Conservation (phyloP, 2,329 filamentous ascomycete genomes). For the Epichloe aotearoae region DNA sequence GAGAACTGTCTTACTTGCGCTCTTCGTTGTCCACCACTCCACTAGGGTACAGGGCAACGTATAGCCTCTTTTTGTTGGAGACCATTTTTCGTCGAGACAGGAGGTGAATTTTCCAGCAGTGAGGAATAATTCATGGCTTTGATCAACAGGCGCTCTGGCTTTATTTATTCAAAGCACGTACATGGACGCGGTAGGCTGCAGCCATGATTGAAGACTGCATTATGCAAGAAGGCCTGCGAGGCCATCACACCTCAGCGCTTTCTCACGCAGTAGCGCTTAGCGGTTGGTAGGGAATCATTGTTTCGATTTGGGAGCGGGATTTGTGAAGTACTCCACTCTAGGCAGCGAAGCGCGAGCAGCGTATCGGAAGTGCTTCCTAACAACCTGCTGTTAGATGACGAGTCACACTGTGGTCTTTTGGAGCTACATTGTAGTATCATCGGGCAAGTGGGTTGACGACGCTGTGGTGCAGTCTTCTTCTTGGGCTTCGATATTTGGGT, state of each 20-base stretch:
- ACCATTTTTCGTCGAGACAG: conserved; percentile 5
- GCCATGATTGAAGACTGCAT: neutral
- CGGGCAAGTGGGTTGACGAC: too few relatives aligned
- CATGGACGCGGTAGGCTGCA: neutral
- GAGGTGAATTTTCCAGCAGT: neutral
- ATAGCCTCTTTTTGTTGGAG: conserved; percentile 18
- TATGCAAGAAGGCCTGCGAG: too few relatives aligned
- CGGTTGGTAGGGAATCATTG: too few relatives aligned
- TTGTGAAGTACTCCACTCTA: neutral
- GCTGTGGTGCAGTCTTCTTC: too few relatives aligned
- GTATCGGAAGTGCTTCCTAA: neutral
- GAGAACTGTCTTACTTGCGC: conserved; percentile 9
- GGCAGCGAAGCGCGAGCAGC: neutral
- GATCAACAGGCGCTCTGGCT: neutral
- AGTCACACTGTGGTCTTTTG: too few relatives aligned
- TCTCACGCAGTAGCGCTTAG: too few relatives aligned
- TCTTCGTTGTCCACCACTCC: conserved; percentile 12
- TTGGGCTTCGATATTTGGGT: too few relatives aligned
- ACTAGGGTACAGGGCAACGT: conserved; percentile 19
- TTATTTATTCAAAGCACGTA: neutral
- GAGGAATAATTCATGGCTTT: neutral
- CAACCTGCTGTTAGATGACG: too few relatives aligned
- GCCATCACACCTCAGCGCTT: too few relatives aligned
- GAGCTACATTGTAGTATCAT: too few relatives aligned
- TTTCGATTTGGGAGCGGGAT: neutral